Conservation (phyloP, 148 eudicot species). For the Amaranthus palmeri region DNA sequence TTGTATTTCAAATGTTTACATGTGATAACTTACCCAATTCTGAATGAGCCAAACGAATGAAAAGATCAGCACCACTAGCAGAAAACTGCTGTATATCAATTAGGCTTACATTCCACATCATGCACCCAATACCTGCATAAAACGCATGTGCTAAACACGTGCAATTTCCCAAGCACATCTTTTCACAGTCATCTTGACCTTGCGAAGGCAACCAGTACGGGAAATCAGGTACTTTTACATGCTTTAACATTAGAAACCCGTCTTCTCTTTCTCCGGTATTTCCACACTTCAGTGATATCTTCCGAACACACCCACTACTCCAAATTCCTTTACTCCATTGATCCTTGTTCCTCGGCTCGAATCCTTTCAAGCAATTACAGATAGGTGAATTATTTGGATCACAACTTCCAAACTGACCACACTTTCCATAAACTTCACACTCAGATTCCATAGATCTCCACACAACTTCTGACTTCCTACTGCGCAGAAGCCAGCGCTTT, state of each 20-base stretch:
- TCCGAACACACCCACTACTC: constrained; percentile 47
- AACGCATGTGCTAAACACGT: constrained; percentile 36
- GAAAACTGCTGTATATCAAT: constrained; percentile 24
- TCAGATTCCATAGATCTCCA: constrained; percentile 19
- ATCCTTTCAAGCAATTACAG: neutral
- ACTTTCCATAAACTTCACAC: constrained; percentile 14
- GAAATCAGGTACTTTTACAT: constrained; percentile 33
- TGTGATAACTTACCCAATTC: constrained; percentile 22
- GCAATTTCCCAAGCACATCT: constrained; percentile 29
- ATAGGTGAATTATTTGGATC: neutral
- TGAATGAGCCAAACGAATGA: constrained; percentile 30
- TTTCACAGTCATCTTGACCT: constrained; percentile 5
- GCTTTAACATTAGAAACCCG: constrained; percentile 26
- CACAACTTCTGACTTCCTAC: constrained; percentile 9
- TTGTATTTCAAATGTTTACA: too few species aligned
- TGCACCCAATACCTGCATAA: constrained; percentile 18
- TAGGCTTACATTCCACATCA: constrained; percentile 30
- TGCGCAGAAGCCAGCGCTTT: constrained; percentile 7
- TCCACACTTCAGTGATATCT: constrained; percentile 30
- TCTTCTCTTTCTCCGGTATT: constrained; percentile 28
- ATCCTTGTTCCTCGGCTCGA: constrained; percentile 28
- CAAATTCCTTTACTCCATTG: constrained; percentile 48
- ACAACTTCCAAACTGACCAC: constrained; percentile 3
- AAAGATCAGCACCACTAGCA: constrained; percentile 23
- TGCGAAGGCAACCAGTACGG: neutral